Conservation (phyloP, 2,329 filamentous ascomycete species). For the Cercospora zeina region DNA sequence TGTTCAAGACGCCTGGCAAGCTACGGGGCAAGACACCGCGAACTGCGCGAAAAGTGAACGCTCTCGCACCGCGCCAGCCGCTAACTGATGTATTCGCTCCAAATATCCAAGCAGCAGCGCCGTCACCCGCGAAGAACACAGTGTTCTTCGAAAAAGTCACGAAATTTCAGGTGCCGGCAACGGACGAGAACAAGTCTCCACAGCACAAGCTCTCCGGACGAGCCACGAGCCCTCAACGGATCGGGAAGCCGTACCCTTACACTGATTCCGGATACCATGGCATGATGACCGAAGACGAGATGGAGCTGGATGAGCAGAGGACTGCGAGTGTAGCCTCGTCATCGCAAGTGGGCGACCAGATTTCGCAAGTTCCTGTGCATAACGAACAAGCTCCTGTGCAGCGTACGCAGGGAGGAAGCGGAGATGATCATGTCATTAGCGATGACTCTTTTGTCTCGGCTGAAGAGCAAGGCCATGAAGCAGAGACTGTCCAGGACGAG, state of each 20-base stretch:
- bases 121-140: constrained; percentile 57
- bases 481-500: constrained; percentile 15
- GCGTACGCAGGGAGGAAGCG: constrained; percentile 30
- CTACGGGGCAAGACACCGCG: constrained; percentile 78
- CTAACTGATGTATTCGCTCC: constrained; percentile 52
- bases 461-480: constrained; percentile 44
- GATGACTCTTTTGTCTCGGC: constrained; percentile 54
- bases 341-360: constrained; percentile 22
- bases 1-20: constrained; percentile 93
- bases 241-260: constrained; percentile 37
- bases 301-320: constrained; percentile 42
- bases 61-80: constrained; percentile 58
- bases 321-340: constrained; percentile 23
- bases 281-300: constrained; percentile 57
- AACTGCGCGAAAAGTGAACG: constrained; percentile 63
- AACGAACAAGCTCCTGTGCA: constrained; percentile 37
- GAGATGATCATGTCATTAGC: constrained; percentile 34
- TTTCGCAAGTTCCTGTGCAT: constrained; percentile 29
- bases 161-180: constrained; percentile 61
- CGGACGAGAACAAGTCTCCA: constrained; percentile 45
- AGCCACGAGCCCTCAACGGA: constrained; percentile 39
- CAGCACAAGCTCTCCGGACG: constrained; percentile 34
- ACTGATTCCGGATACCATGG: constrained; percentile 72
- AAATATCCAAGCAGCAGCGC: constrained; percentile 47
- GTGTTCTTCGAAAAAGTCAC: constrained; percentile 56